Base-by-base conservation (phyloP, 768 basidiomycete species). In the Ramaria sp. region DNA sequence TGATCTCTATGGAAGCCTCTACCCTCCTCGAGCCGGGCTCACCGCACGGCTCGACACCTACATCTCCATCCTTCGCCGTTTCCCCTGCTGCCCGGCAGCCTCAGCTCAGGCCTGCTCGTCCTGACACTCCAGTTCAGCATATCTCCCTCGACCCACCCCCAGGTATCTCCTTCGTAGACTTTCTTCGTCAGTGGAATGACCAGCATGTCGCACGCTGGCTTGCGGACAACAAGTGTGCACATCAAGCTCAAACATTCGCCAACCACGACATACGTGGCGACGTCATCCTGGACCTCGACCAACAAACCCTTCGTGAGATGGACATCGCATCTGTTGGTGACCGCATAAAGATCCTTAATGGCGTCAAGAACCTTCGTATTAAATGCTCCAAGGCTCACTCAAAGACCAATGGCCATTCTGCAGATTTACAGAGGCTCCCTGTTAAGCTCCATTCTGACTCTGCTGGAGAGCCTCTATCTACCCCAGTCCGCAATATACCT, bases 271-370 rank as follows among this genome's bases (percentile, higher is more conserved):
- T 99, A 61, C 72, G 90, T 49, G 93, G 95, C 5, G 86, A 32
- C 30, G 10, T 32, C 10, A 5, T 32, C 30, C 30, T 32, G 5
- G 96, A 99, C 59, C 71, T 98, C 43, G 95, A 98, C 63, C 88
- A 93, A 67, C 67, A 72, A 6, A 85, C 82, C 1, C 70, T 99
- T 48, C 89, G 84, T 65, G 96, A 99, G 69, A 88, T 98, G 81
- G 87, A 87, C 13, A 78, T 99, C 27, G 62, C 74, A 30, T 90
- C 85, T 67, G 85, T 99, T 39, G 96, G 96, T 10, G 96, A 99
- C 68, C 74, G 94, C 48, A 79, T 97, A 7, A 78, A 90, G 63
- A 86, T 99, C 48, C 63, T 32, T 5, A 32, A 81, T 55, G 95
- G 83, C 1, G 86, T 99, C 57, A 93, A 92, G 64, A 65, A 71